phyloP scores from a whole-genome alignment of 371 early-diverging fungal genomes.

The Pancytospora epiphaga region DNA sequence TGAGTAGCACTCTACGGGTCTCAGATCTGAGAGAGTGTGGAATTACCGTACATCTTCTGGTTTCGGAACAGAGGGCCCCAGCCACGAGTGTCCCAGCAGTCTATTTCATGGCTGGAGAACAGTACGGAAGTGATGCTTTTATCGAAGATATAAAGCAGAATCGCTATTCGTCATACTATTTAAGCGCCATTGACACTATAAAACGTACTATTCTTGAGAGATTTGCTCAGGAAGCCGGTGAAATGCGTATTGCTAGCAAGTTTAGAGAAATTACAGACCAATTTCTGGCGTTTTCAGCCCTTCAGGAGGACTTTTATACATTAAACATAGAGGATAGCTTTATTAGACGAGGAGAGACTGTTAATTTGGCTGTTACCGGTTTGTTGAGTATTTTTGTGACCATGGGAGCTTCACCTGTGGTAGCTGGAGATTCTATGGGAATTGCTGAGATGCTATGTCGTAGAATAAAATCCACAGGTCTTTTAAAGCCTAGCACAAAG shows the following conservation, averaged over 20 bases:
- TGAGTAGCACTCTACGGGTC: constrained; percentile 85
- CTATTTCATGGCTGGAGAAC: constrained; percentile 82
- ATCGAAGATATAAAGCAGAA: constrained; percentile 74
- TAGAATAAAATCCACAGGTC: constrained; percentile 34
- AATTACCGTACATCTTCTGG: constrained; percentile 80
- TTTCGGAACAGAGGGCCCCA: constrained; percentile 70
- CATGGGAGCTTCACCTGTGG: constrained; percentile 63
- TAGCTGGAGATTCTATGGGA: constrained; percentile 15
- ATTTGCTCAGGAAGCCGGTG: constrained; percentile 66
- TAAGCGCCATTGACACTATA: constrained; percentile 79
- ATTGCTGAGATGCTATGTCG: constrained; percentile 30
- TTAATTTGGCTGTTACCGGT: constrained; percentile 68
- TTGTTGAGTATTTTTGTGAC: constrained; percentile 82
- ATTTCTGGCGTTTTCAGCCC: constrained; percentile 77
- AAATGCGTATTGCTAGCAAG: constrained; percentile 30
- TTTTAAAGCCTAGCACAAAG: constrained; percentile 37
- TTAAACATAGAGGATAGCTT: constrained; percentile 72
- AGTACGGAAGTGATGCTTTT: constrained; percentile 70
- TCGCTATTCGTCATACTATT: constrained; percentile 80
- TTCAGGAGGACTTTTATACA: constrained; percentile 84
- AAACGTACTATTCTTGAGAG: constrained; percentile 79
- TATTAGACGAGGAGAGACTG: constrained; percentile 66
- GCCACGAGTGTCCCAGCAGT: constrained; percentile 89
- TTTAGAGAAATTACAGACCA: constrained; percentile 74
- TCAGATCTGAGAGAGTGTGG: constrained; percentile 89